Evolutionary conservation across 768 basidiomycete genomes (phyloP), one percentile per base, ranked within the genome.

Genomic region (Suillus placidus): DNA sequence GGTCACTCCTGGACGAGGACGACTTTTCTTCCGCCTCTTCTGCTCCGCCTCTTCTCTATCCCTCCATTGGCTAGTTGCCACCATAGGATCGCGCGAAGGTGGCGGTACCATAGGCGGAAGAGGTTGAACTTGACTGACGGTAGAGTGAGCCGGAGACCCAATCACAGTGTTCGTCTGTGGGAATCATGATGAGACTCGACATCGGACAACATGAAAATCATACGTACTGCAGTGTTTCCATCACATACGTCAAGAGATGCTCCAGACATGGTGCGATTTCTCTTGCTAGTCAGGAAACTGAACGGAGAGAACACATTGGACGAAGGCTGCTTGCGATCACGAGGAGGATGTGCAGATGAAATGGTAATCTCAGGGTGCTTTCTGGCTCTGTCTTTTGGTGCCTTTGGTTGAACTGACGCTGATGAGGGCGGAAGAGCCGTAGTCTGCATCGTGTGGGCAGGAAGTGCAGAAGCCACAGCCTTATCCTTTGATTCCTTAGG

Each of bases 181-280:
- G 5, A 70, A 13, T 23, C 34, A 65, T 72, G 61, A 57, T 64
- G 34, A 66, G 30, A 52, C 45, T 47, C 37, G 47, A n/a, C 54
- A 45, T 47, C 37, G 64, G 62, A 34, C 13, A 62, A 62, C 23
- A 61, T 63, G 54, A 38, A 8, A 42, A 63, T 61, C n/a, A 74
- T 42, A 72, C 90, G 77, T 75, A 93, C 92, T 58, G 89, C 88
- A 63, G 91, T 92, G 37, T 77, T 78, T 43, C 92, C 92, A 71
- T 93, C 87, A 69, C 87, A 84, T 32, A 91, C 92, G 73, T 94
- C 92, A 38, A 91, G 80, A 49, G 92, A 94, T 40, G 87, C 88
- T 43, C 85, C 83, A 18, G 92, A 93, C 49, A 93, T 80, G 8
- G 89, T 88, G 38, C 88, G 85, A 73, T 88, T 82, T 70, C 85